Percentiles rank a stretch among this genome's conserved stretches.
phyloP scores from a whole-genome alignment of 2,329 filamentous ascomycete species.

The Fusarium abutilonis region DNA sequence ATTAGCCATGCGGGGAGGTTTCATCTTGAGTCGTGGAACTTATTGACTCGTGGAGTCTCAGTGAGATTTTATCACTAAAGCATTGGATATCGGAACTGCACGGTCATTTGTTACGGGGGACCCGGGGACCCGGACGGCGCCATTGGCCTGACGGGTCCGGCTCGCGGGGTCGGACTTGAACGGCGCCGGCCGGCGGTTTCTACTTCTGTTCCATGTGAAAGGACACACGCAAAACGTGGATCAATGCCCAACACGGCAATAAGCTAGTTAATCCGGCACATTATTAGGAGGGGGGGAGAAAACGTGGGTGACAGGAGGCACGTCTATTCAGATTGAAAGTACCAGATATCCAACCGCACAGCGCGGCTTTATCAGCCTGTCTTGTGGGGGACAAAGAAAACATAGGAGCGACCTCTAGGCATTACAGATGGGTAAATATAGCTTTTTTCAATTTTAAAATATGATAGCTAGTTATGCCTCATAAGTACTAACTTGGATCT shows the following conservation, averaged over 20 bases:
- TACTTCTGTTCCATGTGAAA: slow-evolving; percentile 12
- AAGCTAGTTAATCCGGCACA: slow-evolving; percentile 5
- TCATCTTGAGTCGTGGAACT: slow-evolving; percentile 13
- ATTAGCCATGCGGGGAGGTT: slow-evolving; percentile 4
- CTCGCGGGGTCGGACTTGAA: slow-evolving; percentile 31
- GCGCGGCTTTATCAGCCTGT: slow-evolving; percentile 3
- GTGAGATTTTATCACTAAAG: slow-evolving; percentile 18
- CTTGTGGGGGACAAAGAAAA: no score
- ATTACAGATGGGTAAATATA: no score
- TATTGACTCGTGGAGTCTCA: slow-evolving; percentile 34
- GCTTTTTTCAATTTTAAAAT: no score
- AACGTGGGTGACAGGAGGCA: slow-evolving; percentile 14
- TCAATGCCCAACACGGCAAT: slow-evolving; percentile 20
- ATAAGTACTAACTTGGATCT: no score
- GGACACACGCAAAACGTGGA: slow-evolving; percentile 5
- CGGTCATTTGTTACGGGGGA: slow-evolving; percentile 13
- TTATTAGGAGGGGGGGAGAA: slow-evolving; percentile 6
- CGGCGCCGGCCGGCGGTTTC: slow-evolving; percentile 24
- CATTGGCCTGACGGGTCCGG: slow-evolving; percentile 10
- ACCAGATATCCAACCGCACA: slow-evolving; percentile 9
- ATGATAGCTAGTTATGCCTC: no score
- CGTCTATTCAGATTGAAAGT: background rate
- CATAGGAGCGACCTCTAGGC: no score
- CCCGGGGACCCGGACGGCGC: slow-evolving; percentile 25
- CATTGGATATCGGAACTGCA: slow-evolving; percentile 14